These are phyloP conservation scores for Dothidotthia symphoricarpi DNA, from an alignment of 2,329 filamentous ascomycete species.

Conservation along the genomic window DNA sequence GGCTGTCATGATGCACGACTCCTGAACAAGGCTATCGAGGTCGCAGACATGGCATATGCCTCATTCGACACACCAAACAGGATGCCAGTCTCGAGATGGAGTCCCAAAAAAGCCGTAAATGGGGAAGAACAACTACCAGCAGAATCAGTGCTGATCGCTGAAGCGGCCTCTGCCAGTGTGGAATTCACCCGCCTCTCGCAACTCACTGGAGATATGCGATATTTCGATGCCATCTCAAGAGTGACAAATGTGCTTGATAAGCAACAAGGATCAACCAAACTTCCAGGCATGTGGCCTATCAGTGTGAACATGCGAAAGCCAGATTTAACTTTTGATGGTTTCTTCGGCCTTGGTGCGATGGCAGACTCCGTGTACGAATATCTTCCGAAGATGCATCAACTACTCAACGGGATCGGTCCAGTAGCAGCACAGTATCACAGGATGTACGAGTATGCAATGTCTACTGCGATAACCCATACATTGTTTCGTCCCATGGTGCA, in stretches of 20 bases:
- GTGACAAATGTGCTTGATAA: slow-evolving; percentile 43
- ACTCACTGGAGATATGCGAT: slow-evolving; percentile 46
- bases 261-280: slow-evolving; percentile 43
- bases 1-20: slow-evolving; percentile 62
- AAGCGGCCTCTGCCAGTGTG: slow-evolving; percentile 47
- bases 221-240: slow-evolving; percentile 47
- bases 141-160: slow-evolving; percentile 43
- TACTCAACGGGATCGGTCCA: slow-evolving; percentile 46
- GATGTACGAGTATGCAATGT: slow-evolving; percentile 56
- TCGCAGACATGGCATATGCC: slow-evolving; percentile 75
- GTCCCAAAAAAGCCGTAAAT: slow-evolving; percentile 36
- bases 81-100: slow-evolving; percentile 65
- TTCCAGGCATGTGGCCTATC: slow-evolving; percentile 51
- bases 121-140: slow-evolving; percentile 41
- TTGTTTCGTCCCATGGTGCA: slow-evolving; percentile 53
- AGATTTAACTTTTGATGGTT: slow-evolving; percentile 43
- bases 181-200: slow-evolving; percentile 50
- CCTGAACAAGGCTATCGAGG: slow-evolving; percentile 73
- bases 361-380: slow-evolving; percentile 41
- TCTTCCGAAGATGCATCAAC: slow-evolving; percentile 47
- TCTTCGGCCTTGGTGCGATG: slow-evolving; percentile 36
- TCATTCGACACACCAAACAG: slow-evolving; percentile 89
- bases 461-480: slow-evolving; percentile 45
- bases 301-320: slow-evolving; percentile 41
- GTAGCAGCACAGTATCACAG: slow-evolving; percentile 51